Percentiles rank a stretch among this genome's conserved stretches.
These are phyloP conservation scores for Saccharomyces hybrid DNA, from an alignment of 1,139 yeast species.

Conservation along the genomic window DNA sequence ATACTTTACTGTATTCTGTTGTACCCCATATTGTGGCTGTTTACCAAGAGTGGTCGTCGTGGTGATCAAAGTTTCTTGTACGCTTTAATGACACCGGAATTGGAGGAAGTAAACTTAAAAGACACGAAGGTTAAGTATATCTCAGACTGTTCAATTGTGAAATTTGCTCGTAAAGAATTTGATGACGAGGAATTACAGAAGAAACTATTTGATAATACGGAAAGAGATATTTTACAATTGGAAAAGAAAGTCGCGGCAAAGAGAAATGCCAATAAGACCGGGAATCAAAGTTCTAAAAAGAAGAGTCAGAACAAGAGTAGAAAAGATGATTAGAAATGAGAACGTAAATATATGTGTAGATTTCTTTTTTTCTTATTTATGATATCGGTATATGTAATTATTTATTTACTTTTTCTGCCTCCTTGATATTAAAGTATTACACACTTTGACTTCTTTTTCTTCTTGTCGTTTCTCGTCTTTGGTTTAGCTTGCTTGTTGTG, in stretches of 20 bases:
- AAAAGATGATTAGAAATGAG: neutral
- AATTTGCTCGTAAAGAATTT: conserved; percentile 57
- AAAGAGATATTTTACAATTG: conserved; percentile 43
- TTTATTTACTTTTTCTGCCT: conserved; percentile 3
- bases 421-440: conserved; percentile 22
- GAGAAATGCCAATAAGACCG: conserved; percentile 39
- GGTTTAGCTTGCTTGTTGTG: neutral
- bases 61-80: conserved; percentile 76
- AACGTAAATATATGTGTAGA: neutral
- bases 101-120: conserved; percentile 34
- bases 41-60: conserved; percentile 62
- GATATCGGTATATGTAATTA: conserved; percentile 1
- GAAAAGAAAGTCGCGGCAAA: conserved; percentile 68
- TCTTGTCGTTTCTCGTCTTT: conserved; percentile 9
- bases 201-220: conserved; percentile 55
- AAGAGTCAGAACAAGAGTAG: conserved; percentile 14
- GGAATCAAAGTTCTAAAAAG: conserved; percentile 32
- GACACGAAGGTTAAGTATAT: conserved; percentile 60
- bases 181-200: conserved; percentile 54
- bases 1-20: conserved; percentile 49
- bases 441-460: conserved; percentile 33
- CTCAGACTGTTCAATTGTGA: conserved; percentile 59
- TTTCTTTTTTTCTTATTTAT: neutral
- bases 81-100: conserved; percentile 66
- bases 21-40: conserved; percentile 77